Percentiles rank a stretch among this genome's conserved stretches.
Conservation (phyloP, 495 filamentous ascomycete genomes). For the Talaromyces wortmannii region DNA sequence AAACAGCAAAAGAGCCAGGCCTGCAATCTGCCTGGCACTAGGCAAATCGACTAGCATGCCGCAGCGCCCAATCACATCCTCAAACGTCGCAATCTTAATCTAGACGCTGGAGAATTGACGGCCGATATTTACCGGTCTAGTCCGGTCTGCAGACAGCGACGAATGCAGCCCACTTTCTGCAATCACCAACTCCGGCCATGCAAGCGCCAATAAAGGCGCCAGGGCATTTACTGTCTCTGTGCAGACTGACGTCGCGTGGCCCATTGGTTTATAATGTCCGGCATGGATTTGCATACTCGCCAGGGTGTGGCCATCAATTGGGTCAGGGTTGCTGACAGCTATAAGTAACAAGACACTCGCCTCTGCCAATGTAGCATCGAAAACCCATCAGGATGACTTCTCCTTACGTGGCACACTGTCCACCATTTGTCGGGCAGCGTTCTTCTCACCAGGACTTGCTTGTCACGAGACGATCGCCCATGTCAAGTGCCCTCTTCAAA, state of each 20-base stretch:
- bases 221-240: neutral
- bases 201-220: neutral
- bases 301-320: neutral
- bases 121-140: neutral
- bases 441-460: too few species aligned
- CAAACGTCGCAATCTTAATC: neutral
- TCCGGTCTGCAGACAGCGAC: neutral
- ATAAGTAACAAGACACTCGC: neutral
- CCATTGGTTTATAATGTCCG: neutral
- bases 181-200: neutral
- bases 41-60: neutral
- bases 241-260: neutral
- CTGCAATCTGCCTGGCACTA: neutral
- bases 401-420: conserved; percentile 5
- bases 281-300: neutral
- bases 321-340: neutral
- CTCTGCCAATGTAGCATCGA: neutral
- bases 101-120: neutral
- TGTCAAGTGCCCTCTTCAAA: neutral
- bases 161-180: neutral
- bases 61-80: neutral
- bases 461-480: neutral
- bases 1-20: neutral
- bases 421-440: neutral
- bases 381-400: neutral